These are phyloP conservation scores for Lactarius evosmus DNA, from an alignment of 768 basidiomycete genomes.

Conservation along the genomic window DNA sequence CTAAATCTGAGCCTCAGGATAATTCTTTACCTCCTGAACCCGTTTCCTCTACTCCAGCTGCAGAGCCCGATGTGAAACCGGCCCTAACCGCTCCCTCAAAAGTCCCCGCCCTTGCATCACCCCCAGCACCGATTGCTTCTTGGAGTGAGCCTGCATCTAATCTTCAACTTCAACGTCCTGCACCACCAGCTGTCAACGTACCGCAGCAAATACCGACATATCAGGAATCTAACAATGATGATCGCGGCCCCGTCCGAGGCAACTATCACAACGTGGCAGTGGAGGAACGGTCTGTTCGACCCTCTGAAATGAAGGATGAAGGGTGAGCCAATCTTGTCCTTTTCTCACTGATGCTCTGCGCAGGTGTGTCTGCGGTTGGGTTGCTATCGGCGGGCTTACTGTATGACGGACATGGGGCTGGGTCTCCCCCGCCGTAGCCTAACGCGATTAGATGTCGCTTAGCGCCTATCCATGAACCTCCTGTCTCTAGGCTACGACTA, in stretches of 20 bases:
- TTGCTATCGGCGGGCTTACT: constrained; percentile 23
- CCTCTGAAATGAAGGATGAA: constrained; percentile 94
- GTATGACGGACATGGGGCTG: constrained; percentile 27
- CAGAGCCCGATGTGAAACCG: constrained; percentile 6
- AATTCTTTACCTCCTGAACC: constrained; percentile 16
- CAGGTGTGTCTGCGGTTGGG: constrained; percentile 22
- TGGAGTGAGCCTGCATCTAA: constrained; percentile 21
- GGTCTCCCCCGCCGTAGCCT: constrained; percentile 32
- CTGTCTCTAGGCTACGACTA: constrained; percentile 29
- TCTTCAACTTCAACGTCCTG: constrained; percentile 9
- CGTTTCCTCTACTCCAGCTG: constrained; percentile 5
- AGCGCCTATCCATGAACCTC: constrained; percentile 23
- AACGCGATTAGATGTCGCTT: constrained; percentile 32
- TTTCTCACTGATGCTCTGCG: constrained; percentile 29
- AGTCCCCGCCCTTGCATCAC: background rate
- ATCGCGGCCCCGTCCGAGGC: constrained; percentile 33
- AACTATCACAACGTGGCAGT: constrained; percentile 36
- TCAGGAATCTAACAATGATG: constrained; percentile 28
- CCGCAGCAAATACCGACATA: constrained; percentile 30
- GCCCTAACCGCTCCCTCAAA: background rate
- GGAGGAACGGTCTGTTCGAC: constrained; percentile 62
- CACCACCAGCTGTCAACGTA: constrained; percentile 1
- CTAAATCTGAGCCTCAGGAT: constrained; percentile 30
- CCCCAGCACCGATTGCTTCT: constrained; percentile 19
- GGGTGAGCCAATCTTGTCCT: constrained; percentile 60